phyloP scores from a whole-genome alignment of 2,329 filamentous ascomycete species.

The Hypoxylon sp. region DNA sequence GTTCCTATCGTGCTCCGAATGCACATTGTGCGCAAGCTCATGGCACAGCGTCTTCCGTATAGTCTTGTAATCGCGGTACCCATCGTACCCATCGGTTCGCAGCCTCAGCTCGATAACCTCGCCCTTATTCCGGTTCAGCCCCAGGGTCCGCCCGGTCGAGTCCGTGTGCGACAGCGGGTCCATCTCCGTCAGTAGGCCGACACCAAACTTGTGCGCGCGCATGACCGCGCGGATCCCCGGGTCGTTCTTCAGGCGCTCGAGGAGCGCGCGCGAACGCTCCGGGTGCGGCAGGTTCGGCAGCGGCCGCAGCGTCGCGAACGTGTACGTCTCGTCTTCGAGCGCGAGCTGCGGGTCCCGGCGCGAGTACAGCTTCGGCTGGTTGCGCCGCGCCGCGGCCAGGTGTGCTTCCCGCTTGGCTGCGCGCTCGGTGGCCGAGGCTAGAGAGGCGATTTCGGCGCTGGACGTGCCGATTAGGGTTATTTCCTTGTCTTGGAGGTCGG shows the following conservation, averaged over 20 bases:
- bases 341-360: slow-evolving; percentile 55
- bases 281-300: slow-evolving; percentile 84
- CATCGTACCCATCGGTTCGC: slow-evolving; percentile 93
- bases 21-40: slow-evolving; percentile 93
- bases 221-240: slow-evolving; percentile 88
- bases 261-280: slow-evolving; percentile 76
- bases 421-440: slow-evolving; percentile 64
- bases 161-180: slow-evolving; percentile 86
- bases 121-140: slow-evolving; percentile 88
- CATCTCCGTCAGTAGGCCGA: slow-evolving; percentile 94
- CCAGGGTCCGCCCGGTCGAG: slow-evolving; percentile 82
- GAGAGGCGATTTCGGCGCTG: slow-evolving; percentile 69
- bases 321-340: slow-evolving; percentile 78
- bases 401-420: slow-evolving; percentile 65
- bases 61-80: slow-evolving; percentile 91
- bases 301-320: slow-evolving; percentile 83
- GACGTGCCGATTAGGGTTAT: slow-evolving; percentile 77
- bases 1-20: slow-evolving; percentile 83
- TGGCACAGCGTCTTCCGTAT: slow-evolving; percentile 95
- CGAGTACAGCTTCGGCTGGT: slow-evolving; percentile 48
- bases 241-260: slow-evolving; percentile 83
- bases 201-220: slow-evolving; percentile 86
- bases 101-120: slow-evolving; percentile 92
- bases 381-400: slow-evolving; percentile 54
- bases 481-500: slow-evolving; percentile 68